Evolutionary conservation across 371 early-diverging fungal genomes (phyloP).

Genomic region (Batkoa obscura): DNA sequence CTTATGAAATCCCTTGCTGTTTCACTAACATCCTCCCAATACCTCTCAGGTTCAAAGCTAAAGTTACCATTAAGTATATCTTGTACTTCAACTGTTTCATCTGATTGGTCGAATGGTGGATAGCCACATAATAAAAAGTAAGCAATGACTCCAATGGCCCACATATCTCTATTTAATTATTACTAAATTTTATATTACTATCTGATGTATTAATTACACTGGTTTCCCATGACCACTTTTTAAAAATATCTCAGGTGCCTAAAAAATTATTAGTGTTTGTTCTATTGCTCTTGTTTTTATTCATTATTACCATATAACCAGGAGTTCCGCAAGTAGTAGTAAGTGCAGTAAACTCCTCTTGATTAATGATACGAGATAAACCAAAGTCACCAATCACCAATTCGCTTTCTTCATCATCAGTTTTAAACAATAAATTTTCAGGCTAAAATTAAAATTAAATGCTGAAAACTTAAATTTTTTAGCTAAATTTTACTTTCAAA

Average conservation of each 20-base stretch:
- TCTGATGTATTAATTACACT: conserved; percentile 11
- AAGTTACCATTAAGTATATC: conserved; percentile 51
- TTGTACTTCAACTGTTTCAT: conserved; percentile 32
- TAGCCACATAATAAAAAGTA: conserved; percentile 70
- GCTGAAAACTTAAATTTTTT: background rate
- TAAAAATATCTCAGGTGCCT: conserved; percentile 65
- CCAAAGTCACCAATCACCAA: conserved; percentile 79
- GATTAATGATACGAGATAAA: conserved; percentile 58
- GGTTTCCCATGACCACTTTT: conserved; percentile 44
- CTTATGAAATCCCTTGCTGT: conserved; percentile 57
- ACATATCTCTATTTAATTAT: conserved; percentile 34
- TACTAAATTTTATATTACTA: background rate
- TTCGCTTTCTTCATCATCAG: conserved; percentile 41
- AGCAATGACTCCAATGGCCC: conserved; percentile 79
- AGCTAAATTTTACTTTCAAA: conserved; percentile 17
- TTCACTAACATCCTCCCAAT: conserved; percentile 32
- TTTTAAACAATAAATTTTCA: conserved; percentile 69
- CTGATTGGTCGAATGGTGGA: conserved; percentile 67
- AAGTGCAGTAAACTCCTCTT: conserved; percentile 47
- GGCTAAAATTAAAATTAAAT: conserved; percentile 24
- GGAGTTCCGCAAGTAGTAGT: conserved; percentile 72
- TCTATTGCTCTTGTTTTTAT: background rate
- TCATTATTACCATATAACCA: conserved; percentile 45
- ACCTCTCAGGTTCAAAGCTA: conserved; percentile 42
- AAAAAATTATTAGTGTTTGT: background rate